These are phyloP conservation scores for Phlegmacium glaucopus DNA, from an alignment of 768 basidiomycete species.

Conservation along the genomic window DNA sequence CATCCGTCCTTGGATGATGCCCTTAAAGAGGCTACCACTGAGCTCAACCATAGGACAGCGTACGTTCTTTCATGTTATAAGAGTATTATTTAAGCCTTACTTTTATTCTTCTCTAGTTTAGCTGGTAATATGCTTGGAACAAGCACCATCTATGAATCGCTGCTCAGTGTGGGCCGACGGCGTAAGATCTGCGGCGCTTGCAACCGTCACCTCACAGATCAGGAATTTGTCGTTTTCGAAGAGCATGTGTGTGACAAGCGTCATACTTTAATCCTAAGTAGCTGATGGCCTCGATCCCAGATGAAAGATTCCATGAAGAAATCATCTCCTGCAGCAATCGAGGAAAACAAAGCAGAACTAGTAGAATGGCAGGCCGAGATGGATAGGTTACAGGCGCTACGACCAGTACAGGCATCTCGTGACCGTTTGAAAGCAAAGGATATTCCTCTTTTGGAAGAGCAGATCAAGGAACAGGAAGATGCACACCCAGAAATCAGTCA, in stretches of 20 bases:
- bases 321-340: conserved; percentile 43
- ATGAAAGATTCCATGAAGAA: conserved; percentile 61
- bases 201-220: conserved; percentile 58
- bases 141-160: conserved; percentile 44
- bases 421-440: conserved; percentile 56
- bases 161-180: conserved; percentile 56
- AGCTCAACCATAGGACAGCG: conserved; percentile 44
- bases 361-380: conserved; percentile 60
- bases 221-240: conserved; percentile 57
- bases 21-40: conserved; percentile 40
- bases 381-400: conserved; percentile 50
- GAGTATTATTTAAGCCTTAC: conserved; percentile 1
- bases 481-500: conserved; percentile 48
- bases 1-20: conserved; percentile 39
- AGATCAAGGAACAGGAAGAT: conserved; percentile 55
- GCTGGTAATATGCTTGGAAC: conserved; percentile 27
- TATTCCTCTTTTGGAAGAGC: conserved; percentile 62
- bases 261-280: background rate
- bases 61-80: conserved; percentile 20
- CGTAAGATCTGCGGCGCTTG: conserved; percentile 77
- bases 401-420: conserved; percentile 52
- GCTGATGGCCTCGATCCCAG: conserved; percentile 40
- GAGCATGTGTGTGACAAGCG: conserved; percentile 50
- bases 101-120: conserved; percentile 16
- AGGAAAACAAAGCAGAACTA: conserved; percentile 44